These are phyloP conservation scores for Protomyces inundatus DNA, from an alignment of 1,139 yeast species.

Conservation along the genomic window DNA sequence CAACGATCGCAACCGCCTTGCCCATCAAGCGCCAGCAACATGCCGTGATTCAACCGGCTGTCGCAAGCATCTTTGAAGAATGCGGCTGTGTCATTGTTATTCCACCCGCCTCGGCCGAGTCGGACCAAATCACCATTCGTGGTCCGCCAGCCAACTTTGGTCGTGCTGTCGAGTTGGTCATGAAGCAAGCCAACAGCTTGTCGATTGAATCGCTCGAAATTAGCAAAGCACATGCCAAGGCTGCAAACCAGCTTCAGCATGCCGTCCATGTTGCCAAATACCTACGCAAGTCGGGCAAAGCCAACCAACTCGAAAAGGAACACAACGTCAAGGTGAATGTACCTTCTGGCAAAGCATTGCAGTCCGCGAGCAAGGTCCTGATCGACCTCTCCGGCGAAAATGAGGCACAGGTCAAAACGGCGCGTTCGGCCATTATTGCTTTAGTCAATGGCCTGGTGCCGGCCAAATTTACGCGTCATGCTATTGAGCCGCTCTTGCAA, in stretches of 20 bases:
- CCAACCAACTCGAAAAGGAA: slow-evolving; percentile 41
- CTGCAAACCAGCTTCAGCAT: slow-evolving; percentile 57
- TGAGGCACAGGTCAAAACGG: slow-evolving; percentile 46
- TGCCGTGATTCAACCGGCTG: slow-evolving; percentile 42
- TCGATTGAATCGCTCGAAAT: slow-evolving; percentile 69
- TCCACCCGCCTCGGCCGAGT: slow-evolving; percentile 46
- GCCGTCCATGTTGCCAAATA: slow-evolving; percentile 68
- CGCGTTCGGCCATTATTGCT: slow-evolving; percentile 65
- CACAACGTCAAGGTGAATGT: slow-evolving; percentile 52
- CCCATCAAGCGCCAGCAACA: slow-evolving; percentile 51
- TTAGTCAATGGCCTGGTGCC: slow-evolving; percentile 72
- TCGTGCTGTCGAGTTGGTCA: slow-evolving; percentile 55
- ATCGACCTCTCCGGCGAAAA: slow-evolving; percentile 47
- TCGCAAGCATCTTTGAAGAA: slow-evolving; percentile 46
- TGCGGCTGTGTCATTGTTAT: slow-evolving; percentile 61
- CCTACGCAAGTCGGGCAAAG: slow-evolving; percentile 50
- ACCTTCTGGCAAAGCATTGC: slow-evolving; percentile 48
- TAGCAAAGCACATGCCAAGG: slow-evolving; percentile 62
- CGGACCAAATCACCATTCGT: slow-evolving; percentile 45
- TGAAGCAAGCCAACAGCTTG: slow-evolving; percentile 51
- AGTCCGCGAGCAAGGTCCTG: slow-evolving; percentile 40
- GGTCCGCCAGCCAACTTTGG: slow-evolving; percentile 59
- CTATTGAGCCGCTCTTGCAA: slow-evolving; percentile 65
- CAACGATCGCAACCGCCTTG: slow-evolving; percentile 42
- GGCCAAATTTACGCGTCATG: slow-evolving; percentile 55